Evolutionary conservation across 176 grass and related monocot genomes (phyloP), one percentile per base, ranked within the genome.

Genomic region (Aegilops longissima): DNA sequence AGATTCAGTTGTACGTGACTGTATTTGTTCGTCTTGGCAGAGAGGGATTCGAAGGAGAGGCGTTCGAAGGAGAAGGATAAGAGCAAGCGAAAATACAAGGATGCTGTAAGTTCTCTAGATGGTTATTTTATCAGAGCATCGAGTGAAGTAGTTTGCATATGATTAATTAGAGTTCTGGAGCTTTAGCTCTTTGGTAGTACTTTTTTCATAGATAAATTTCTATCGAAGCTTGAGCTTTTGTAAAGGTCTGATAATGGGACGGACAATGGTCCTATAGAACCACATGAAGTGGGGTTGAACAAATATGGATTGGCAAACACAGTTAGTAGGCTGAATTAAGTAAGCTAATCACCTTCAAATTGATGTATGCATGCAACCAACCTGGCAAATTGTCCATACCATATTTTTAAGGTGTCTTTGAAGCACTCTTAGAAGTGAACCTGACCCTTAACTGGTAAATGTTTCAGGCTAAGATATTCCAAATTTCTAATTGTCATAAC

Each of bases 21-120:
- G 17, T 4, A 70, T 38, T 35, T 35, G 13, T 45, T 45, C 38
- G 2, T 1, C 25, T 79, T 87, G 21, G 4, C 85, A 88, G 82
- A 85, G 62, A 85, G 86, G 77, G 70, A 71, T 81, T 85, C 81
- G 0, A 91, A 91, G 77, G 85, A 91, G 51, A 88, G 17, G 18
- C 68, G 68, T 30, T 91, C 85, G 18, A 88, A 88, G 35, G 89
- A 81, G 59, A 81, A 84, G 69, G 76, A 79, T 34, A 91, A 84
- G 76, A 80, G 36, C 82, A 85, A 77, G 39, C 71, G 52, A 51
- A 86, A 84, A 72, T 70, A 91, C 45, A 84, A 77, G 69, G 84
- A 87, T 33, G 23, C 17, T 20, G 92, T 94, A 64, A 91, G 92
- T 91, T 74, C 5, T 87, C 9, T 38, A 8, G 44, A 21, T 0